Base-by-base conservation (phyloP, 2,329 filamentous ascomycete species). In the Aspergillus chevalieri region DNA sequence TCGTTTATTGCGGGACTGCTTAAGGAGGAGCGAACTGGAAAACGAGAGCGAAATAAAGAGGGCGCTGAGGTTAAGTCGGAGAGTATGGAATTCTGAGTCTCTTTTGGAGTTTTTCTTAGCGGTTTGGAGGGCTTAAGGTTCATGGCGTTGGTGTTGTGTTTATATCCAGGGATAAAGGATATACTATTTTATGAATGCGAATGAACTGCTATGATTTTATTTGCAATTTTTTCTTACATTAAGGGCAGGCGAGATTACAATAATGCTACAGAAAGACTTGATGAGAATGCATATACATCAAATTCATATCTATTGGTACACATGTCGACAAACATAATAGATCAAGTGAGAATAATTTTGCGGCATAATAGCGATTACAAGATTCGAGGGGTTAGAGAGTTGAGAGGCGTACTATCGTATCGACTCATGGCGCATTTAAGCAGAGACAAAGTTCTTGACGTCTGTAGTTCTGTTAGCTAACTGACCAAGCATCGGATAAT, bases 361-460 rank as follows among this genome's bases (percentile, higher is more conserved):
- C 12, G 26, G 26, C 26, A 30, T 30, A 30, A 30, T 30, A 38
- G 8, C 34, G 17, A 38, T 38, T 38, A 38, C 6, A 38, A 15
- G n/a, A 36, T 17, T n/a, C 8, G 15, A 36, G 34, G n/a, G n/a
- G 34, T 36, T 46, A 9, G 8, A n/a, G 44, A 46, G 30, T 21
- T 39, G 44, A 34, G 44, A 46, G 38, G 17, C 22, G 26, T 12
- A 8, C 36, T 14, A 33, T 4, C 8, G 15, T 28, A 21, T 7
- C 21, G 12, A 21, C 2, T 21, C 17, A 12, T 34, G 28, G 6
- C 19, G 34, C 34, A 46, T 49, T 68, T 70, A 89, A 53, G 83
- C 84, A 67, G 87, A 85, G 58, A 96, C 78, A 66, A 97, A 96
- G 55, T 74, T 76, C 83, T 92, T 93, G 72, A 96, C 81, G 67